A percentile compares a stretch with the other conserved stretches of the same genome.
phyloP scores from a whole-genome alignment of 2,329 filamentous ascomycete genomes.

The Phyllosticta citriasiana region DNA sequence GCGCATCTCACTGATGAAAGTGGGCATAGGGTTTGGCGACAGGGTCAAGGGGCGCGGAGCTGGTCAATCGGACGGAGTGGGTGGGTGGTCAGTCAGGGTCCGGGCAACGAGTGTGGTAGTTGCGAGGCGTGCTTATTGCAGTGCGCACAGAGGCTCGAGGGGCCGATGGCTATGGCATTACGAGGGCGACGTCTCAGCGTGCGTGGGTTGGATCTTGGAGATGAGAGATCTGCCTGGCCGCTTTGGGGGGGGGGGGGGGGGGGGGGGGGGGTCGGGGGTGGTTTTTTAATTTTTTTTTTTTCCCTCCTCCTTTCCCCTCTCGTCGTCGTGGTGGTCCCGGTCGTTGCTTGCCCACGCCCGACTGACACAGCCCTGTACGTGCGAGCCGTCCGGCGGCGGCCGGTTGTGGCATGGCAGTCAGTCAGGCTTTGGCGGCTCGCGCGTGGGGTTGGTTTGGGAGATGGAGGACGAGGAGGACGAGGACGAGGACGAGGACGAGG shows the following conservation, averaged over 20 bases:
- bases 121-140: slow-evolving; percentile 10
- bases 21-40: slow-evolving; percentile 1
- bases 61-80: background rate
- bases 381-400: background rate
- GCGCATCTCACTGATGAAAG: slow-evolving; percentile 4
- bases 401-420: background rate
- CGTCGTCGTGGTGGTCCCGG: too few species aligned
- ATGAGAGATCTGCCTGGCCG: background rate
- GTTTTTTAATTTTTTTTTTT: too few species aligned
- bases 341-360: too few species aligned
- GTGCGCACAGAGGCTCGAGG: background rate
- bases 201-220: slow-evolving; percentile 1
- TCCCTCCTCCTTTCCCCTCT: too few species aligned
- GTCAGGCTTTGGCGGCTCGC: background rate
- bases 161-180: slow-evolving; percentile 1
- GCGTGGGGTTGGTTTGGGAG: background rate
- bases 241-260: too few species aligned
- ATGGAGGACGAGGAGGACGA: too few species aligned
- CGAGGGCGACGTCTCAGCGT: slow-evolving; percentile 5
- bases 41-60: slow-evolving; percentile 2
- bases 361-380: background rate
- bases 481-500: too few species aligned
- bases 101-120: slow-evolving; percentile 1
- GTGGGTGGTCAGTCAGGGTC: slow-evolving; percentile 3
- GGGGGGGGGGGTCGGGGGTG: too few species aligned